phyloP scores from a whole-genome alignment of 2,329 filamentous ascomycete species.

The Lasiodiplodia gonubiensis region DNA sequence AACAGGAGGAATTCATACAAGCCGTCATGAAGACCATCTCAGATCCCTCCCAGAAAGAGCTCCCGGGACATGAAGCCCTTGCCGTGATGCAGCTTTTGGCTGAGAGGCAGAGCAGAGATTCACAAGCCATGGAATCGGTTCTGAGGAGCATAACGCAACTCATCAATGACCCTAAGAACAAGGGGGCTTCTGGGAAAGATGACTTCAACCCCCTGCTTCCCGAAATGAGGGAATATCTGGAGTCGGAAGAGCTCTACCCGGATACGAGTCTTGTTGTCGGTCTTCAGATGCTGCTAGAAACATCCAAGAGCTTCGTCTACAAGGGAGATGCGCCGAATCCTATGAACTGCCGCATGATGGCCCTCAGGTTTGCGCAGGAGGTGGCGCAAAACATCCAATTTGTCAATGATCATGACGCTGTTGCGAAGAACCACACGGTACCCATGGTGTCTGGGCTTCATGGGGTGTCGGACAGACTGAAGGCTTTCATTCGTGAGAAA shows the following conservation, averaged over 20 bases:
- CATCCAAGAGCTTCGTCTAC: constrained; percentile 18
- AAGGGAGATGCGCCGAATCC: not conserved
- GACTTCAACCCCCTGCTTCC: constrained; percentile 13
- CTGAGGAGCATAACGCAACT: constrained; percentile 9
- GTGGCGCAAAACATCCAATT: constrained; percentile 4
- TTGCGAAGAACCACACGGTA: constrained; percentile 13
- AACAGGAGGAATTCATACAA: constrained; percentile 4
- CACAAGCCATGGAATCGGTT: not conserved
- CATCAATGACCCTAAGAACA: not conserved
- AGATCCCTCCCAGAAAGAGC: not conserved
- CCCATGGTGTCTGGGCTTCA: not conserved
- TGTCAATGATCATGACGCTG: constrained; percentile 12
- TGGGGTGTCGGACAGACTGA: constrained; percentile 5
- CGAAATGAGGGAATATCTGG: not conserved
- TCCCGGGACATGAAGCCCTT: not conserved
- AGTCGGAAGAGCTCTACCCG: not conserved
- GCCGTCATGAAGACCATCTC: not conserved
- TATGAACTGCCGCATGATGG: constrained; percentile 20
- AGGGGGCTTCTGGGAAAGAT: not conserved
- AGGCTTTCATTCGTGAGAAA: constrained; percentile 7
- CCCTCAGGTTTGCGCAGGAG: constrained; percentile 18
- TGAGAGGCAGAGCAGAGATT: not conserved
- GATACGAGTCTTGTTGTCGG: constrained; percentile 6
- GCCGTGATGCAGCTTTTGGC: not conserved
- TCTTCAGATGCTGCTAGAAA: constrained; percentile 6